These are phyloP conservation scores for Glycine soja DNA, from an alignment of 306 rosid genomes.

Conservation along the genomic window DNA sequence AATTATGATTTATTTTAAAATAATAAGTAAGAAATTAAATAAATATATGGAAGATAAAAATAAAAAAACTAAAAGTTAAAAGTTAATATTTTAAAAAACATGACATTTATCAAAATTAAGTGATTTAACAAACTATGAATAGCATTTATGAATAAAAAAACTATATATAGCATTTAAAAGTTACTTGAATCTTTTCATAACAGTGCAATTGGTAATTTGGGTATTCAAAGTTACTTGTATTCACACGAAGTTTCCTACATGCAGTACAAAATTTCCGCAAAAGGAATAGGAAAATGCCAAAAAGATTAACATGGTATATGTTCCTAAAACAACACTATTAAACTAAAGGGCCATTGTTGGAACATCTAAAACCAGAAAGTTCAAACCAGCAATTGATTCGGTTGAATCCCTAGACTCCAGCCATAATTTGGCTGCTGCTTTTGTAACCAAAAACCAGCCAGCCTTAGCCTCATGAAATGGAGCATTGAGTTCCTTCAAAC, in stretches of 20 bases:
- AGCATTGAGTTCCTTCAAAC: conserved; percentile 75
- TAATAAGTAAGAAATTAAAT: too few species aligned
- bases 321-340: conserved; percentile 38
- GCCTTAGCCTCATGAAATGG: conserved; percentile 81
- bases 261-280: background rate
- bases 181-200: too few species aligned
- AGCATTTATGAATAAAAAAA: background rate
- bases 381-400: conserved; percentile 48
- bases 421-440: conserved; percentile 77
- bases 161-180: background rate
- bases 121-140: too few species aligned
- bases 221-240: background rate
- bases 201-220: too few species aligned
- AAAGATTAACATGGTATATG: conserved; percentile 34
- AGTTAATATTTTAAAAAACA: too few species aligned
- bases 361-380: conserved; percentile 14
- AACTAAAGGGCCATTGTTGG: conserved; percentile 17
- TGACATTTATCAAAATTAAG: too few species aligned
- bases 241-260: background rate
- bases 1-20: too few species aligned
- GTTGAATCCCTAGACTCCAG: conserved; percentile 67
- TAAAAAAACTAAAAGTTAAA: too few species aligned
- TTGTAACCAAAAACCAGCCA: conserved; percentile 89
- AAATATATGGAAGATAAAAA: too few species aligned
- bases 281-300: conserved; percentile 32